Percentiles rank a stretch among this genome's conserved stretches.
phyloP scores from a whole-genome alignment of 345 rosid species.

The Eucalyptus tenuipes region DNA sequence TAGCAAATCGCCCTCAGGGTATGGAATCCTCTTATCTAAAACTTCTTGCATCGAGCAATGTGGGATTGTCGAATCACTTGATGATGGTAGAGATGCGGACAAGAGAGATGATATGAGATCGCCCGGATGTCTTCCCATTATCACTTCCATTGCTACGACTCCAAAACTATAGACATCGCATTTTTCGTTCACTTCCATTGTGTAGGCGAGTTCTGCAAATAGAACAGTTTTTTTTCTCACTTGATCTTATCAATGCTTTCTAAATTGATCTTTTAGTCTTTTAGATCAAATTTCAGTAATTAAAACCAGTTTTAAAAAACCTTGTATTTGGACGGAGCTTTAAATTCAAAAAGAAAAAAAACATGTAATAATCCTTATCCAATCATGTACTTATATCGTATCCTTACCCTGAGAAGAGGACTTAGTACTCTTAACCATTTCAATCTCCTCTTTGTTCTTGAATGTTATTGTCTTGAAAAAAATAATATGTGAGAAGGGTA shows the following conservation, averaged over 20 bases:
- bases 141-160: background rate
- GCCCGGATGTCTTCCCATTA: background rate
- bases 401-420: background rate
- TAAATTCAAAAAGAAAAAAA: too few relatives aligned
- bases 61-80: too few relatives aligned
- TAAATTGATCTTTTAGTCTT: background rate
- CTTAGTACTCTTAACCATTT: background rate
- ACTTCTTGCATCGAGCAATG: background rate
- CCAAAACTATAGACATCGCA: background rate
- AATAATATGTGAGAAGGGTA: background rate
- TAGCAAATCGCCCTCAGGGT: background rate
- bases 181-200: background rate
- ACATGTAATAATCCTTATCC: too few relatives aligned
- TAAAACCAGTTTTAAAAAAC: background rate
- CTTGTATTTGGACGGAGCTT: background rate
- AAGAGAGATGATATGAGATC: background rate
- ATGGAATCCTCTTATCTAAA: background rate
- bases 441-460: background rate
- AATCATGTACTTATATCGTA: too few relatives aligned
- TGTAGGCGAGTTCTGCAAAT: background rate
- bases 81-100: background rate
- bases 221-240: too few relatives aligned
- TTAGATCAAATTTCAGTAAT: background rate
- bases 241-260: too few relatives aligned
- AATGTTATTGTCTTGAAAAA: background rate